Percentiles rank a stretch among this genome's conserved stretches.
phyloP scores from a whole-genome alignment of 2,329 filamentous ascomycete genomes.

The Endocalyx cinctus region DNA sequence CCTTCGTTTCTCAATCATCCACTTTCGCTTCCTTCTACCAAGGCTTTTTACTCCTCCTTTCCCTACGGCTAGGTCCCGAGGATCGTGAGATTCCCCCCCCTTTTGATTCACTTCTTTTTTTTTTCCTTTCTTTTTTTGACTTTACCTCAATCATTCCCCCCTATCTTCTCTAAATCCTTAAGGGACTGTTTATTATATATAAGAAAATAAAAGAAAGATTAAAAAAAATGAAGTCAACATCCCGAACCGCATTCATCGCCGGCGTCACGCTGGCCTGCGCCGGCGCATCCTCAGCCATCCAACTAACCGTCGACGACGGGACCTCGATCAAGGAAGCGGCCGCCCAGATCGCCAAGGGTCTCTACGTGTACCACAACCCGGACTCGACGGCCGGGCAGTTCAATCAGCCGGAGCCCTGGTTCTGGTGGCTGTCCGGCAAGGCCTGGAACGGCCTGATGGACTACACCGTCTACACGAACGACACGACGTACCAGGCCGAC shows the following conservation, averaged over 20 bases:
- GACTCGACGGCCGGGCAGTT: constrained; percentile 27
- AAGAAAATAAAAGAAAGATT: too few relatives aligned
- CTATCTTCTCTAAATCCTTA: not conserved
- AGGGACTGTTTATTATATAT: not conserved
- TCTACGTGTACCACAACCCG: constrained; percentile 26
- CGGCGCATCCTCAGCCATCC: constrained; percentile 14
- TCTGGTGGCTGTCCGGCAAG: constrained; percentile 30
- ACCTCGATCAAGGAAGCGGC: constrained; percentile 22
- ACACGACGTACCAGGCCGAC: constrained; percentile 20
- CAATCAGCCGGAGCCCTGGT: constrained; percentile 28
- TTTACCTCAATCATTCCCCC: not conserved
- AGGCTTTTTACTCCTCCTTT: too few relatives aligned
- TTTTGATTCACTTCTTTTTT: not conserved
- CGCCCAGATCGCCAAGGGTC: constrained; percentile 21
- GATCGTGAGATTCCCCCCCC: not conserved
- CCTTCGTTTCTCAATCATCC: too few relatives aligned
- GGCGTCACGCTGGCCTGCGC: too few relatives aligned
- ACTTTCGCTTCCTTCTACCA: too few relatives aligned
- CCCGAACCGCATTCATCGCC: too few relatives aligned
- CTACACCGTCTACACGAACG: constrained; percentile 20
- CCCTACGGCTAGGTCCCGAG: too few relatives aligned
- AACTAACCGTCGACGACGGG: constrained; percentile 17
- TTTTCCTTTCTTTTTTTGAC: not conserved
- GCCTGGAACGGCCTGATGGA: constrained; percentile 22
- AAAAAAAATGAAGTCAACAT: too few relatives aligned